Evolutionary conservation across 2,329 filamentous ascomycete species (phyloP), one percentile per base, ranked within the genome.

Genomic region (Fusarium pseudograminearum): DNA sequence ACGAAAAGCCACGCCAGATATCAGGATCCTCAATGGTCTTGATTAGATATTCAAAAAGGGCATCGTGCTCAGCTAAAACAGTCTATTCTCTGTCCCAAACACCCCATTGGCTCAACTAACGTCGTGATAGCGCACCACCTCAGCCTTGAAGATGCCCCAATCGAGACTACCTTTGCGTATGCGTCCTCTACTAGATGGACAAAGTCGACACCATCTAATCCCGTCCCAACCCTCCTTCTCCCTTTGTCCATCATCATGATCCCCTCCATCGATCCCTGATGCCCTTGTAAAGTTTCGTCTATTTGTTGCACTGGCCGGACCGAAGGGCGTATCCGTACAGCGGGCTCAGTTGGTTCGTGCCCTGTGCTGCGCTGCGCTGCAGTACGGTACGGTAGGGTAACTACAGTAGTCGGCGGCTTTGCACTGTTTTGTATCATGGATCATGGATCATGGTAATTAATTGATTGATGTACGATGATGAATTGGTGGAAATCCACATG

Each of bases 51-150:
- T 62, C 46, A 57, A 56, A 47, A 52, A 16, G 45, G 48, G 31
- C 59, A 55, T 57, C 38, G 56, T 61, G 30, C 41, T 64, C 65
- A 52, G 15, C 53, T 36, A 59, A 54, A 41, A 34, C 36, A 57
- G 40, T 54, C 26, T 48, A 60, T 63, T 53, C 18, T 42, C 48
- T 63, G 36, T 26, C 53, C 42, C 40, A 55, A 55, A 54, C 31
- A 52, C 33, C 67, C 52, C 33, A 53, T 65, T 65, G 46, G 40
- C 30, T 20, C 36, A 24, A 44, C 44, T 44, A 34, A 63, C 44
- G 57, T 67, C 45, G 42, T 70, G 67, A 64, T 70, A 70, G 67
- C 62, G 54, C 67, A 70, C 67, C 62, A 67, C 51, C 67, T 70
- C 67, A 70, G 67, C 67, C 67, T 56, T 65, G 62, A 57, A 52